Percentiles rank a stretch among this genome's conserved stretches.
phyloP scores from a whole-genome alignment of 2,329 filamentous ascomycete genomes.

The Cordyceps sp. region DNA sequence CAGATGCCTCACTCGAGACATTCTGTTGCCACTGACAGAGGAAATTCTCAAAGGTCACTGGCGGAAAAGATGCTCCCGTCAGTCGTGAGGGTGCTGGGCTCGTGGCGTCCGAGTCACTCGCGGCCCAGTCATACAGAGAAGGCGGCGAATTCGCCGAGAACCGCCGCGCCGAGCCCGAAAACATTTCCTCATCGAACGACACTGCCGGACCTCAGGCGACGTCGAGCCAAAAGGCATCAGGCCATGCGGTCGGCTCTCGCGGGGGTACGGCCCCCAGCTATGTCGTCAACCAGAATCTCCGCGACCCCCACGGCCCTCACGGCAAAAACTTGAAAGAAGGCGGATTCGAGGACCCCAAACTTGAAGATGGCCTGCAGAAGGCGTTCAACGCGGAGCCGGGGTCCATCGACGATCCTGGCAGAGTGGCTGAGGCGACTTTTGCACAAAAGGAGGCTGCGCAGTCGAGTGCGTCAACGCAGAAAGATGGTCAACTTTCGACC shows the following conservation, averaged over 20 bases:
- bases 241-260: neutral
- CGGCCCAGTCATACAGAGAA: constrained; percentile 48
- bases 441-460: constrained; percentile 8
- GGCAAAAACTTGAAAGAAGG: constrained; percentile 25
- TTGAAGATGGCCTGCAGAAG: constrained; percentile 19
- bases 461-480: constrained; percentile 10
- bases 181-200: neutral
- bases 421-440: constrained; percentile 26
- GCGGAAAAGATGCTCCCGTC: constrained; percentile 27
- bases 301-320: constrained; percentile 18
- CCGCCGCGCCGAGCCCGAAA: constrained; percentile 22
- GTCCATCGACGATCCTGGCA: constrained; percentile 27
- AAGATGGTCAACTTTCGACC: constrained; percentile 9
- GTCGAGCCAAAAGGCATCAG: constrained; percentile 1
- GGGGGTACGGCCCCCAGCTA: constrained; percentile 19
- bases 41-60: constrained; percentile 22
- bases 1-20: neutral
- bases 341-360: constrained; percentile 15
- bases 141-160: constrained; percentile 47
- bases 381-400: constrained; percentile 26
- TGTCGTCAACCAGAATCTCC: constrained; percentile 15
- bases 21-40: neutral
- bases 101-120: constrained; percentile 54
- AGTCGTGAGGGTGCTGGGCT: constrained; percentile 46
- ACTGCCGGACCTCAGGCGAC: neutral